Percentiles rank a stretch among this genome's conserved stretches.
Conservation (phyloP, 352 stramenopile genomes). For the Pythium angustatum region DNA sequence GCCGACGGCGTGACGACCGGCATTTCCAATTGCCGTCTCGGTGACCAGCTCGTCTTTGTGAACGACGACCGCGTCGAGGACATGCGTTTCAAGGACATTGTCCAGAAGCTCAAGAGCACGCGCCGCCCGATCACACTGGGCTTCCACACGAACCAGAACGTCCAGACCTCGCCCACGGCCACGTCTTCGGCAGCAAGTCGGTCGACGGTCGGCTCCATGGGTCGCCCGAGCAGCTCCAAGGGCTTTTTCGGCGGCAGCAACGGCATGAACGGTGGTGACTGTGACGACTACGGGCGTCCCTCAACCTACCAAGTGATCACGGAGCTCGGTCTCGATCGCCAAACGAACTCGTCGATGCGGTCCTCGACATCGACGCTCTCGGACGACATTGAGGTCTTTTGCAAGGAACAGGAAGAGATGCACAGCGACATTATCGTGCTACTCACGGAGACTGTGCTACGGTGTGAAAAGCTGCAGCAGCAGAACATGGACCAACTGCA, state of each 20-base stretch:
- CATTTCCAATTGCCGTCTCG: constrained; percentile 74
- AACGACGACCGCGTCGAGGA: constrained; percentile 69
- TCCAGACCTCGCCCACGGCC: constrained; percentile 60
- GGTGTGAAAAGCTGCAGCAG: constrained; percentile 80
- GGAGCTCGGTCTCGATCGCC: constrained; percentile 32
- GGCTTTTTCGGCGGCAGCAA: constrained; percentile 22
- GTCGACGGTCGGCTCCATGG: constrained; percentile 15
- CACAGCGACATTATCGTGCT: constrained; percentile 80
- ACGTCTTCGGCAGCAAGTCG: constrained; percentile 18
- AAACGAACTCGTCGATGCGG: constrained; percentile 45
- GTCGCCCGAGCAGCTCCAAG: constrained; percentile 20
- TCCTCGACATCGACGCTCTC: constrained; percentile 64
- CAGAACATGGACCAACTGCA: constrained; percentile 85
- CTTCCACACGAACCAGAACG: constrained; percentile 68
- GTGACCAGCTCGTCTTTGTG: constrained; percentile 72
- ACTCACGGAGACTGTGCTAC: constrained; percentile 79
- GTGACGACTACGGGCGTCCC: constrained; percentile 17
- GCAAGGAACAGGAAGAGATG: constrained; percentile 84
- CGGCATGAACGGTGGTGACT: not conserved
- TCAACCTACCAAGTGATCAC: constrained; percentile 13
- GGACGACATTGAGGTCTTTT: constrained; percentile 80
- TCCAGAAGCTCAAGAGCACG: constrained; percentile 75
- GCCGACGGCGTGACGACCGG: constrained; percentile 75
- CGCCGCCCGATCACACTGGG: constrained; percentile 66
- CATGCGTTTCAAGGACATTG: constrained; percentile 68